phyloP scores from a whole-genome alignment of 2,329 filamentous ascomycete species.

The Aspergillus piperis region DNA sequence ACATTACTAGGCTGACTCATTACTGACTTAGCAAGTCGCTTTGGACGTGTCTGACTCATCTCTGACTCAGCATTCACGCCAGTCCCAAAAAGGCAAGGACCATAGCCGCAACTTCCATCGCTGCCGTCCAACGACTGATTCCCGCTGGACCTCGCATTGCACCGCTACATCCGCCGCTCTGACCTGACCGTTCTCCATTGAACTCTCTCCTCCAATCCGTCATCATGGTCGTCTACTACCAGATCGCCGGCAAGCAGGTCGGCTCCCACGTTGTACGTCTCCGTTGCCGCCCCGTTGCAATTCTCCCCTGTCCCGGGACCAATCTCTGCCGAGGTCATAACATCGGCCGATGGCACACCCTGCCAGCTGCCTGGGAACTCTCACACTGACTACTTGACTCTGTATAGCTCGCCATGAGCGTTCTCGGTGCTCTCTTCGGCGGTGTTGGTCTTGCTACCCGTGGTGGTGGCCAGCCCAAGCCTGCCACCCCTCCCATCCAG shows the following conservation, averaged over 20 bases:
- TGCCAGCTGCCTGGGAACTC: constrained; percentile 5
- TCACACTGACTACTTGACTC: constrained; percentile 17
- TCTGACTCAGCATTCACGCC: background rate
- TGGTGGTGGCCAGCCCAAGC: constrained; percentile 47
- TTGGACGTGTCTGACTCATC: constrained; percentile 6
- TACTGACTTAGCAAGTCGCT: constrained; percentile 8
- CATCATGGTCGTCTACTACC: constrained; percentile 56
- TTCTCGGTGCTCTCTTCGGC: constrained; percentile 53
- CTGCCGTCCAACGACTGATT: constrained; percentile 19
- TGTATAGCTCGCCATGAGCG: constrained; percentile 62
- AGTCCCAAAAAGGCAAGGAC: constrained; percentile 13
- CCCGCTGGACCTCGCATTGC: constrained; percentile 29
- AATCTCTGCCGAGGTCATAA: constrained; percentile 4
- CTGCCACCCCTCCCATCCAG: constrained; percentile 60
- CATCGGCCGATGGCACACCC: background rate
- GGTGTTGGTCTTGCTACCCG: constrained; percentile 49
- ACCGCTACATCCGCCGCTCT: constrained; percentile 25
- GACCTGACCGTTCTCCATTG: constrained; percentile 11
- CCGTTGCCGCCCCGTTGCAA: constrained; percentile 14
- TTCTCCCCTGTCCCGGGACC: constrained; percentile 22
- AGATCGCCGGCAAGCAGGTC: constrained; percentile 54
- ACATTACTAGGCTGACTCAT: constrained; percentile 5
- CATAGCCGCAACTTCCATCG: constrained; percentile 22
- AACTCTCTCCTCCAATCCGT: constrained; percentile 26
- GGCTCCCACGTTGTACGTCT: constrained; percentile 54